phyloP scores from a whole-genome alignment of 1,139 yeast genomes.

The Blastobotrys malaysiensis region DNA sequence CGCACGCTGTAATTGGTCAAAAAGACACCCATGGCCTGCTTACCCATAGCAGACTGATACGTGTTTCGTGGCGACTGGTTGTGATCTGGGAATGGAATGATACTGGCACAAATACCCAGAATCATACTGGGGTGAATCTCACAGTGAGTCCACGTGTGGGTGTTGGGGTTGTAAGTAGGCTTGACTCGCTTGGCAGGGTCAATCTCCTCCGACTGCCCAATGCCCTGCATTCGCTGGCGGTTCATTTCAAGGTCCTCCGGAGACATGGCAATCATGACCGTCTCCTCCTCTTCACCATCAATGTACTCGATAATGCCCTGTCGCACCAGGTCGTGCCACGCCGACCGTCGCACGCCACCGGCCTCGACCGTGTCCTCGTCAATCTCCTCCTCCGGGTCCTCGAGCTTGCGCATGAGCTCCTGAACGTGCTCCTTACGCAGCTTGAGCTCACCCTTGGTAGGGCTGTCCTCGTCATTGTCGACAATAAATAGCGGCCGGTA shows the following conservation, averaged over 20 bases:
- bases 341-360: conserved; percentile 51
- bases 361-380: conserved; percentile 49
- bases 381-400: conserved; percentile 27
- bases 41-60: conserved; percentile 99
- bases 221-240: conserved; percentile 47
- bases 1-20: conserved; percentile 92
- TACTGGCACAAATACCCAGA: conserved; percentile 96
- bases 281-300: conserved; percentile 97
- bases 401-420: conserved; percentile 53
- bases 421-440: conserved; percentile 80
- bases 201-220: conserved; percentile 41
- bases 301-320: conserved; percentile 91
- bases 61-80: conserved; percentile 99
- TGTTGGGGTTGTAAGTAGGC: conserved; percentile 54
- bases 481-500: conserved; percentile 92
- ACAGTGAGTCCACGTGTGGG: conserved; percentile 95
- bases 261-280: conserved; percentile 97
- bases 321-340: conserved; percentile 79
- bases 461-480: conserved; percentile 69
- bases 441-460: conserved; percentile 71
- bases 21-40: conserved; percentile 99
- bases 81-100: conserved; percentile 99
- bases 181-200: conserved; percentile 89
- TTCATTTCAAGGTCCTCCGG: conserved; percentile 89
- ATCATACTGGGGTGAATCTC: conserved; percentile 99